These are phyloP conservation scores for Phytophthora pseudosyringae DNA, from an alignment of 352 stramenopile species.

Conservation along the genomic window DNA sequence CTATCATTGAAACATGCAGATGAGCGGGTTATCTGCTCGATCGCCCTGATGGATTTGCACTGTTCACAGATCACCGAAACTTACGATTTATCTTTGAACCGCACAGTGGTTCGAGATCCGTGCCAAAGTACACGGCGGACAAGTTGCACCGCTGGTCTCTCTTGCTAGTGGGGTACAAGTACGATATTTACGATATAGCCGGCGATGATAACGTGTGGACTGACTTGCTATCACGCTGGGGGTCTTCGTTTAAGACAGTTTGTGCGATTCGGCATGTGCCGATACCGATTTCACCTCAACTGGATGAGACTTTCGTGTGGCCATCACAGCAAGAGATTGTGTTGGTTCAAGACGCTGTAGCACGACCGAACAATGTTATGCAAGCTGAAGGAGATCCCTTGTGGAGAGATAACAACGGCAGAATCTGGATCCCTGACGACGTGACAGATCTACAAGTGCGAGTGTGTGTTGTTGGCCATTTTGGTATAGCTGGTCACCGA, in stretches of 20 bases:
- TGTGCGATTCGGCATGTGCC: neutral
- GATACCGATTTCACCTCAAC: neutral
- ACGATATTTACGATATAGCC: constrained; percentile 22
- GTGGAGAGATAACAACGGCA: neutral
- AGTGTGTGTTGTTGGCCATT: constrained; percentile 33
- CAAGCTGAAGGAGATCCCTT: neutral
- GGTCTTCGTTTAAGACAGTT: neutral
- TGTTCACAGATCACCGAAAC: no score
- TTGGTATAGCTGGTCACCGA: constrained; percentile 29
- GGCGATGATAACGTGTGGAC: constrained; percentile 5
- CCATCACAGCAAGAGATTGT: neutral
- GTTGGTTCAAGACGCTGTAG: neutral
- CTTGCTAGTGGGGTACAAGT: constrained; percentile 8
- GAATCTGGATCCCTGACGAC: constrained; percentile 16
- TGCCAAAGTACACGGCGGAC: no score
- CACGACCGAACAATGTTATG: neutral
- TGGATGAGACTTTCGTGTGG: constrained; percentile 1
- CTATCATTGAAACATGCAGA: no score
- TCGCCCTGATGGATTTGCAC: no score
- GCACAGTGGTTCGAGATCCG: no score
- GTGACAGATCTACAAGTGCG: constrained; percentile 27
- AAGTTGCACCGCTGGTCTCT: neutral
- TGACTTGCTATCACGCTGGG: constrained; percentile 13
- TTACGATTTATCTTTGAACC: no score
- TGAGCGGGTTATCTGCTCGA: no score